Conservation (phyloP, 1,284 basidiomycete species). For the Trametes hirsuta region DNA sequence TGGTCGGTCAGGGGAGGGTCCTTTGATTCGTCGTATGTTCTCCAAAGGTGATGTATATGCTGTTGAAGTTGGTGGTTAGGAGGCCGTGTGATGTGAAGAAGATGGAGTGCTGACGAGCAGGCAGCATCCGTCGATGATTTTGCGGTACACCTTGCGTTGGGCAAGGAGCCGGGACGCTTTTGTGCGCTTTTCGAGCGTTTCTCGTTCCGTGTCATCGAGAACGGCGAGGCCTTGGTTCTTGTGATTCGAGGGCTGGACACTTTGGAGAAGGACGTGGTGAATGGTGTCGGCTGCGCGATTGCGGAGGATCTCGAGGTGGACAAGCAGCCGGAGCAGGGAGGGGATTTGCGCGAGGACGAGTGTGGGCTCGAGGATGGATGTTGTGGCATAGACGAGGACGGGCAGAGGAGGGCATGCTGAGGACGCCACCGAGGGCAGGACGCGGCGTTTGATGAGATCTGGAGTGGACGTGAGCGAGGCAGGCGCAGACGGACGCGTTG, state of each 20-base stretch:
- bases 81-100: not conserved
- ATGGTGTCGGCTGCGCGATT: not conserved
- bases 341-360: constrained; percentile 15
- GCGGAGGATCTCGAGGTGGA: constrained; percentile 20
- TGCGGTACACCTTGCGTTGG: constrained; percentile 17
- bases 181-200: not conserved
- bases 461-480: not conserved
- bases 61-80: not conserved
- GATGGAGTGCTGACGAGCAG: constrained; percentile 8
- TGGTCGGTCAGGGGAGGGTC: constrained; percentile 3
- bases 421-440: not conserved
- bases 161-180: not conserved
- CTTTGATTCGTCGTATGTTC: constrained; percentile 1
- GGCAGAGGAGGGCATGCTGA: constrained; percentile 16
- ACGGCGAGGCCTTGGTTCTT: not conserved
- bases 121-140: constrained; percentile 16
- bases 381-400: constrained; percentile 19
- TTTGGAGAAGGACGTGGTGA: not conserved
- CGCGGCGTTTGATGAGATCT: not conserved
- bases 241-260: not conserved
- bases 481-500: not conserved
- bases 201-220: not conserved
- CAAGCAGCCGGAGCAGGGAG: constrained; percentile 19
- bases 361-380: constrained; percentile 21
- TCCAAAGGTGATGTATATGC: constrained; percentile 23